Base-by-base conservation (phyloP, 805 yeast genomes). In the Suhomyces pyralidae region DNA sequence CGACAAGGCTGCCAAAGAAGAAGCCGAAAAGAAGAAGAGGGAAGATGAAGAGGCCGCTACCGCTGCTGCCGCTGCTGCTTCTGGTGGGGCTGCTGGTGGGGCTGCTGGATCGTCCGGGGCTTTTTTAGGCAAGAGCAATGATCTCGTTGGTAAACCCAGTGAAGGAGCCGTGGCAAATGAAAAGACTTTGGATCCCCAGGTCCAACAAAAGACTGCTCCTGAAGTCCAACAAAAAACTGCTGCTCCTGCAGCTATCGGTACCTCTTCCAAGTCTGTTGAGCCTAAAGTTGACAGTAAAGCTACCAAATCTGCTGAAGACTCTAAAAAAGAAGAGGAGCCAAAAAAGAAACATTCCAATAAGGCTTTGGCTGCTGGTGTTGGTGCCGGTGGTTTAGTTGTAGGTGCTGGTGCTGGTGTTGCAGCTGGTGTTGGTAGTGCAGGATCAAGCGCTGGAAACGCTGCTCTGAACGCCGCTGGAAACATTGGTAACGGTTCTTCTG, bases 1-100 rank as follows among this genome's bases (percentile, higher is more conserved):
- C 55, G 70, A 70, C 57, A 68, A 67, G 59, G 66, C 66, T 56
- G 61, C 58, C 43, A 75, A 70, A 55, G 74, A 70, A 53, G 67
- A 63, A 25, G 74, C 63, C 25, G 65, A 66, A 56, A 55, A 68
- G 55, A 61, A 53, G 51, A 30, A 19, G 10, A 42, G 6, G 10
- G 45, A 20, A 14, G 17, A 19, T 2, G 25, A 19, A 19, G 12
- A 22, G 14, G 24, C 14, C 7, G 34, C 32, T 10, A 32, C 46
- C 2, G 34, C 28, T 15, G 48, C 24, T 30, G 48, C 38, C 15
- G 12, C 38, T 19, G 40, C 48, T 32, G 40, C 24, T 30, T n/a
- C 32, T 26, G 30, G 30, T 26, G 30, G 14, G 1, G 30, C 30
- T 28, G n/a, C 12, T 28, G 32, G 32, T 12, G 32, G 32, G 5